A percentile compares a stretch with the other conserved stretches of the same genome.
Conservation (phyloP, 2,329 filamentous ascomycete genomes). For the Diplodia seriata region DNA sequence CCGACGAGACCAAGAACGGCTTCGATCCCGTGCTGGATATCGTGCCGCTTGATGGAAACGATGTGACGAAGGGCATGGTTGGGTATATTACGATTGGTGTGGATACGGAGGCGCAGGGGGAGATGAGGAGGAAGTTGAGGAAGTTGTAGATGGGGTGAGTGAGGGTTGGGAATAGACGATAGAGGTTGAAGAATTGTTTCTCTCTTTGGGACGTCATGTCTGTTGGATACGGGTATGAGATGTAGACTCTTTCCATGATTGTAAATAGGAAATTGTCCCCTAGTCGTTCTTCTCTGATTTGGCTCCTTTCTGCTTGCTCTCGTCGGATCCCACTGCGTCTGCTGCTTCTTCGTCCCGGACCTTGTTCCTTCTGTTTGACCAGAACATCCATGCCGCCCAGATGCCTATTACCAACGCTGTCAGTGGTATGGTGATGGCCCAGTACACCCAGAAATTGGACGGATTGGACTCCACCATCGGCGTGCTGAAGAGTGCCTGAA, state of each 20-base stretch:
- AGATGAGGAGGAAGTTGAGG: constrained; percentile 26
- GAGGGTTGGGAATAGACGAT: too few species aligned
- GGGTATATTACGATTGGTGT: constrained; percentile 49
- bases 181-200: too few species aligned
- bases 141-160: constrained; percentile 10
- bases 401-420: neutral
- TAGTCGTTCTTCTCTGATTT: neutral
- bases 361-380: neutral
- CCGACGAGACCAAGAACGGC: constrained; percentile 36
- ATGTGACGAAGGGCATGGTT: constrained; percentile 40
- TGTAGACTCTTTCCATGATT: neutral
- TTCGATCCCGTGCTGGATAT: constrained; percentile 39
- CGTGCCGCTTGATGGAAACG: constrained; percentile 10
- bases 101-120: constrained; percentile 34
- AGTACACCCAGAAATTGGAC: neutral
- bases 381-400: neutral
- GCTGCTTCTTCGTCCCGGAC: neutral
- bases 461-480: neutral
- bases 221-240: too few species aligned
- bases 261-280: neutral
- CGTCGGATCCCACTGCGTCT: neutral
- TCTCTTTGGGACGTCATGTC: neutral
- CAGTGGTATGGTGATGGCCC: neutral
- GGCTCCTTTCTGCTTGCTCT: neutral
- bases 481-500: neutral